phyloP scores from a whole-genome alignment of 2,329 filamentous ascomycete genomes.

The Diaporthe aspalathi region DNA sequence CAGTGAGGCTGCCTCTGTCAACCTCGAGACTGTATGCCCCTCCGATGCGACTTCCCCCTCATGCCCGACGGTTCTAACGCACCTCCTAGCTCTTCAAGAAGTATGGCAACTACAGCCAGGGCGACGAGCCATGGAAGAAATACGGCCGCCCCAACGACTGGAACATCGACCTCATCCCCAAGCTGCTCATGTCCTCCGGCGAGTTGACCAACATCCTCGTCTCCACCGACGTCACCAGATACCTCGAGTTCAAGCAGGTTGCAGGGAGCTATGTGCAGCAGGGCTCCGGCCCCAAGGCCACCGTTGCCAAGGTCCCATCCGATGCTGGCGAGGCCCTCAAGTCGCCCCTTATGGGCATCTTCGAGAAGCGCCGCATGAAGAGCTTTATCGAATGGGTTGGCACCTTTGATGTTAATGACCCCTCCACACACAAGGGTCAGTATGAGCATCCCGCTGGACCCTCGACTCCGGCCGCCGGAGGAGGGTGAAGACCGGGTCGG shows the following conservation, averaged over 20 bases:
- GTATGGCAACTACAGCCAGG: constrained; percentile 83
- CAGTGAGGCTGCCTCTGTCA: constrained; percentile 94
- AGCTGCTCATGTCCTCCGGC: constrained; percentile 98
- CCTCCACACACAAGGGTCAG: constrained; percentile 89
- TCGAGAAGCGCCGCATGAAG: constrained; percentile 98
- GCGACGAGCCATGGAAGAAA: constrained; percentile 96
- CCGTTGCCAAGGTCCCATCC: constrained; percentile 95
- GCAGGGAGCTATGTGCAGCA: constrained; percentile 97
- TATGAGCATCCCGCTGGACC: constrained; percentile 33
- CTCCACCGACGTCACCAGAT: constrained; percentile 90
- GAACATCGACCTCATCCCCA: constrained; percentile 99
- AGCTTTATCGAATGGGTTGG: constrained; percentile 97
- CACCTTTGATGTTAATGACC: constrained; percentile 83
- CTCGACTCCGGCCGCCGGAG: background rate
- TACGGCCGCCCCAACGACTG: constrained; percentile 97
- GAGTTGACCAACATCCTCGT: constrained; percentile 99
- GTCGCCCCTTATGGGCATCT: constrained; percentile 95
- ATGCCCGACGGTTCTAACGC: constrained; percentile 35
- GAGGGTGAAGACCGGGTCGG: background rate
- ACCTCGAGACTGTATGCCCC: constrained; percentile 85
- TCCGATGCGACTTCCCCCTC: constrained; percentile 34
- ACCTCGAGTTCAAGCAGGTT: constrained; percentile 94
- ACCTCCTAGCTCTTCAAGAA: constrained; percentile 87
- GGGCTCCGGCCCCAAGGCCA: constrained; percentile 82
- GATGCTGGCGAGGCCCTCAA: constrained; percentile 90